Percentiles rank a stretch among this genome's conserved stretches.
phyloP scores from a whole-genome alignment of 768 basidiomycete species.

The Royoungia palumana region DNA sequence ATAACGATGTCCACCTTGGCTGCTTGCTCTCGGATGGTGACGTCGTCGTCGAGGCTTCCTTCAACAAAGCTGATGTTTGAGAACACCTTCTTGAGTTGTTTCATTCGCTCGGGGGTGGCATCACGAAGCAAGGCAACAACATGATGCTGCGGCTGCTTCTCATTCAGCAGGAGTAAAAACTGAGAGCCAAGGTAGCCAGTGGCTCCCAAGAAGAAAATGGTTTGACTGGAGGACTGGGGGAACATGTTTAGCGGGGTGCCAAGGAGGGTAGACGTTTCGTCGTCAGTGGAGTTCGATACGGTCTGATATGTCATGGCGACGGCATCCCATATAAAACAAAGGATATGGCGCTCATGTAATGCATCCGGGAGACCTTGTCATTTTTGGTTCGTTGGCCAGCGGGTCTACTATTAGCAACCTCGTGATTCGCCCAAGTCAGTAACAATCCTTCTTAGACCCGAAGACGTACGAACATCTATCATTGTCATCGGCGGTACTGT shows the following conservation, averaged over 20 bases:
- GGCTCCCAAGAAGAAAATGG: slow-evolving; percentile 42
- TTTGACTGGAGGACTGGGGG: slow-evolving; percentile 2
- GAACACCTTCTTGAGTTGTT: slow-evolving; percentile 32
- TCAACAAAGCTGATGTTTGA: slow-evolving; percentile 35
- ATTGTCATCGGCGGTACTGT: no score
- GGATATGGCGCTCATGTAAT: no score
- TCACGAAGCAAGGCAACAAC: slow-evolving; percentile 38
- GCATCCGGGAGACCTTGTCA: no score
- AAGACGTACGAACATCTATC: no score
- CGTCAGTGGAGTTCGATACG: background rate
- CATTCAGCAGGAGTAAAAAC: slow-evolving; percentile 33
- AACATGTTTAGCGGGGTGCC: slow-evolving; percentile 7
- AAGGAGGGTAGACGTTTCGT: background rate
- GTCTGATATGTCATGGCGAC: background rate
- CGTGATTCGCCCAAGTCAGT: no score
- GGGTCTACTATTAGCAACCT: no score
- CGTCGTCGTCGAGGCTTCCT: slow-evolving; percentile 37
- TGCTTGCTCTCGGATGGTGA: slow-evolving; percentile 34
- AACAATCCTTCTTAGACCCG: no score
- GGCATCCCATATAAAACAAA: background rate
- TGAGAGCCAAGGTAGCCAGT: slow-evolving; percentile 44
- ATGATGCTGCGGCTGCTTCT: slow-evolving; percentile 31
- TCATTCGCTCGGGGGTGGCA: slow-evolving; percentile 28
- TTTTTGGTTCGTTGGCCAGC: no score
- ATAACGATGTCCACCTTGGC: slow-evolving; percentile 38